A percentile compares a stretch with the other conserved stretches of the same genome.
Evolutionary conservation across 805 yeast genomes (phyloP).

Genomic region (Aciculoconidium aculeatum): DNA sequence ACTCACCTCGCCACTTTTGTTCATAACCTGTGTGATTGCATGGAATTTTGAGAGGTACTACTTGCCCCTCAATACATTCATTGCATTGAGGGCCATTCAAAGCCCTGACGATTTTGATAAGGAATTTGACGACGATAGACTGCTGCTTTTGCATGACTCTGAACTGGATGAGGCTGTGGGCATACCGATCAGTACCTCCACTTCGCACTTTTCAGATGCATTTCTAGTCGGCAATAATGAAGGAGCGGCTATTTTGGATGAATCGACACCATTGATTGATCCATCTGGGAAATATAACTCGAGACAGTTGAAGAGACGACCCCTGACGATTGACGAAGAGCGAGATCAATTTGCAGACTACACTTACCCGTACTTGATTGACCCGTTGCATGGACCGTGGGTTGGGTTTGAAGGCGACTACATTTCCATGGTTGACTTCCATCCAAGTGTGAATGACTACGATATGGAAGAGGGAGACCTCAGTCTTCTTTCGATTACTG

Average conservation of each 20-base stretch:
- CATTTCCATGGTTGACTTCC: slow-evolving; percentile 35
- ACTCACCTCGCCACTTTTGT: slow-evolving; percentile 44
- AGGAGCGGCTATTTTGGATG: too few species aligned
- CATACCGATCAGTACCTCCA: too few species aligned
- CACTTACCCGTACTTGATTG: slow-evolving; percentile 42
- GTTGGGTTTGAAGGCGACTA: slow-evolving; percentile 50
- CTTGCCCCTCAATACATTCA: slow-evolving; percentile 47
- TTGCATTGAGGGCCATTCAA: slow-evolving; percentile 55
- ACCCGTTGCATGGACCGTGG: slow-evolving; percentile 51
- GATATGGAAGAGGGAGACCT: slow-evolving; percentile 18
- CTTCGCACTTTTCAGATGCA: too few species aligned
- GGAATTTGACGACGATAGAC: slow-evolving; percentile 35
- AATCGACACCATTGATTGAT: neutral
- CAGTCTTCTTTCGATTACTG: slow-evolving; percentile 12
- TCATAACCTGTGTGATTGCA: slow-evolving; percentile 39
- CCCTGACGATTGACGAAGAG: slow-evolving; percentile 52
- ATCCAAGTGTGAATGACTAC: slow-evolving; percentile 7
- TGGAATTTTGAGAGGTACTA: slow-evolving; percentile 51
- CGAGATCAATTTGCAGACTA: slow-evolving; percentile 47
- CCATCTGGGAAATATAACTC: slow-evolving; percentile 1
- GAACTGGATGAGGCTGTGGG: too few species aligned
- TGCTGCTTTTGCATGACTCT: slow-evolving; percentile 8
- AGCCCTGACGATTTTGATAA: slow-evolving; percentile 35
- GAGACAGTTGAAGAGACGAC: slow-evolving; percentile 29
- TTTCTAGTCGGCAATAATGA: too few species aligned